Conservation (phyloP, 1,139 yeast species). For the Candida sojae region DNA sequence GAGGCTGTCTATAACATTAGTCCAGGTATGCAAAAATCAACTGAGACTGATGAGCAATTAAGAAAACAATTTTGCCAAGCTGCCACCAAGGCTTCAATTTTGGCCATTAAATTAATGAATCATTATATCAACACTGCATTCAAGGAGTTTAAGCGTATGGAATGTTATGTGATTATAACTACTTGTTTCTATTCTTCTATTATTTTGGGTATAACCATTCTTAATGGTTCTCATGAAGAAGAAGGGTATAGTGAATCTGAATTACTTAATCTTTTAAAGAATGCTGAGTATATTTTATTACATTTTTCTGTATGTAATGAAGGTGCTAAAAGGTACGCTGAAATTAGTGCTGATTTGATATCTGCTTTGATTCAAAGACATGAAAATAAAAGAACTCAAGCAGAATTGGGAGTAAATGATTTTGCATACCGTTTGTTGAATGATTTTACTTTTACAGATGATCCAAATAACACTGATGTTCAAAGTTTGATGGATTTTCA, state of each 20-base stretch:
- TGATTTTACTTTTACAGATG: slow-evolving; percentile 18
- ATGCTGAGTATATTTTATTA: slow-evolving; percentile 16
- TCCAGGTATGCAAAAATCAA: slow-evolving; percentile 5
- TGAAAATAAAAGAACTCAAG: slow-evolving; percentile 3
- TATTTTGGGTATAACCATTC: slow-evolving; percentile 19
- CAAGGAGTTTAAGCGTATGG: slow-evolving; percentile 15
- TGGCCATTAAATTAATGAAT: slow-evolving; percentile 18
- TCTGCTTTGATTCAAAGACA: slow-evolving; percentile 15
- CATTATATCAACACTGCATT: slow-evolving; percentile 18
- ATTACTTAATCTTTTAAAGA: slow-evolving; percentile 15
- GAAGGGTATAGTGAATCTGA: slow-evolving; percentile 18
- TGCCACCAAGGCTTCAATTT: slow-evolving; percentile 18
- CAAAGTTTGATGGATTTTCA: slow-evolving; percentile 22
- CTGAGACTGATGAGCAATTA: slow-evolving; percentile 11
- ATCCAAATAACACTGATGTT: slow-evolving; percentile 16
- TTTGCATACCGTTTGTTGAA: slow-evolving; percentile 14
- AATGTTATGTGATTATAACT: slow-evolving; percentile 19
- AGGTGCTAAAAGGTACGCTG: slow-evolving; percentile 19
- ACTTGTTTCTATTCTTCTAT: slow-evolving; percentile 19
- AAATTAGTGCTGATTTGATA: slow-evolving; percentile 17
- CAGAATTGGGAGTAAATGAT: slow-evolving; percentile 3
- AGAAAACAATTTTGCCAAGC: slow-evolving; percentile 17
- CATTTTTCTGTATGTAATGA: slow-evolving; percentile 18
- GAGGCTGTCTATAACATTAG: slow-evolving; percentile 15
- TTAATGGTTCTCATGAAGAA: slow-evolving; percentile 17